Conservation (phyloP, 2,329 filamentous ascomycete genomes). For the Ploettnerulaceae sp. region DNA sequence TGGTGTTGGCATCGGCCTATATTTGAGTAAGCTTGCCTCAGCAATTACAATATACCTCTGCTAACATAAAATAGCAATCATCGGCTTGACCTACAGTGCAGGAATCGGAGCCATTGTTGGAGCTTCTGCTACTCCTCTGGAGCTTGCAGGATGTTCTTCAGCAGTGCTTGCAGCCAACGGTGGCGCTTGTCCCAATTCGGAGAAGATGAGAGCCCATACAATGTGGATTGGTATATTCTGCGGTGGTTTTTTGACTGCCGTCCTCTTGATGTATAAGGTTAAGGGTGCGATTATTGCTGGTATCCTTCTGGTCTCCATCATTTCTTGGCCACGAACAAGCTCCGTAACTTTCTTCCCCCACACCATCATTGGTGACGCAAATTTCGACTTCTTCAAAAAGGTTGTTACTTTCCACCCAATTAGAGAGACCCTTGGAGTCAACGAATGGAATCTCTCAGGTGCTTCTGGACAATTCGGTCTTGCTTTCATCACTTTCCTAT, state of each 20-base stretch:
- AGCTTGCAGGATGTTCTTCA: constrained; percentile 56
- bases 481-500: constrained; percentile 82
- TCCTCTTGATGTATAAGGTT: constrained; percentile 79
- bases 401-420: constrained; percentile 84
- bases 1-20: constrained; percentile 80
- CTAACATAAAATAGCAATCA: constrained; percentile 43
- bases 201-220: constrained; percentile 75
- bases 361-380: constrained; percentile 59
- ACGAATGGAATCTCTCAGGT: constrained; percentile 65
- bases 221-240: constrained; percentile 90
- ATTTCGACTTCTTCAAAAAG: constrained; percentile 83
- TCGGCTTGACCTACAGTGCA: constrained; percentile 73
- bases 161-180: constrained; percentile 24
- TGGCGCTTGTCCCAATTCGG: constrained; percentile 57
- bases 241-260: constrained; percentile 71
- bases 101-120: constrained; percentile 77
- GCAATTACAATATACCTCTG: background rate
- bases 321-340: constrained; percentile 79
- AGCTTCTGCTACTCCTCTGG: constrained; percentile 60
- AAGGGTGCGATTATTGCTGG: constrained; percentile 83
- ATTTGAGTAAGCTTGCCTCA: constrained; percentile 48
- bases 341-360: constrained; percentile 78
- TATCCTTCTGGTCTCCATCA: constrained; percentile 78
- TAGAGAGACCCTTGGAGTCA: constrained; percentile 60
- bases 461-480: constrained; percentile 71